These are phyloP conservation scores for Phoenix roebelenii DNA, from an alignment of 176 grass and related monocot species.

Conservation along the genomic window DNA sequence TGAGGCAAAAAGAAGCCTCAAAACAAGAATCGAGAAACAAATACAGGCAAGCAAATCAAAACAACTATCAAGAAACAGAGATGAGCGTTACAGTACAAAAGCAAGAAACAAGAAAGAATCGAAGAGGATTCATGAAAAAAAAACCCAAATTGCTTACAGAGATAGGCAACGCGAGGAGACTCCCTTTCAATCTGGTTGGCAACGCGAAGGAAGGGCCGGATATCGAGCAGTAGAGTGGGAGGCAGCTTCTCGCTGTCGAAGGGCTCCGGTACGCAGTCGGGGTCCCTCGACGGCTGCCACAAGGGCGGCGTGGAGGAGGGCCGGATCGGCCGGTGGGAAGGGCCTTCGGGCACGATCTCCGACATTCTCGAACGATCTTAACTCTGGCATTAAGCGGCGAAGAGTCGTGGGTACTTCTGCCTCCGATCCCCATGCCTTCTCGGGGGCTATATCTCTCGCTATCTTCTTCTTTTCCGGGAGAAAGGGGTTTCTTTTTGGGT, in stretches of 20 bases:
- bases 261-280: conserved; percentile 9
- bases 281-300: not conserved
- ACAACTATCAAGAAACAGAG: too few species aligned
- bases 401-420: not conserved
- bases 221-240: conserved; percentile 51
- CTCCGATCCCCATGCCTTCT: not conserved
- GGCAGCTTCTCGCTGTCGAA: conserved; percentile 95
- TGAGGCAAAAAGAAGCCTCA: too few species aligned
- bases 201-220: conserved; percentile 75
- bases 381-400: not conserved
- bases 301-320: not conserved
- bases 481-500: not conserved
- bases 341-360: conserved; percentile 19
- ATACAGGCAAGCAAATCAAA: too few species aligned
- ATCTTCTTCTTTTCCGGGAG: conserved; percentile 3
- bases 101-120: too few species aligned
- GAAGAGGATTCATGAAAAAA: not conserved
- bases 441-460: conserved; percentile 7
- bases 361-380: conserved; percentile 43
- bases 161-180: conserved; percentile 78
- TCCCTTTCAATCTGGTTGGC: conserved; percentile 71
- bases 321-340: not conserved
- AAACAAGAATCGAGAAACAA: too few species aligned
- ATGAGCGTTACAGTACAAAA: too few species aligned
- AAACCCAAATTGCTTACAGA: conserved; percentile 41